Percentiles rank a stretch among this genome's conserved stretches.
phyloP scores from a whole-genome alignment of 176 grass and related monocot species.

The Bolboschoenus planiculmis region DNA sequence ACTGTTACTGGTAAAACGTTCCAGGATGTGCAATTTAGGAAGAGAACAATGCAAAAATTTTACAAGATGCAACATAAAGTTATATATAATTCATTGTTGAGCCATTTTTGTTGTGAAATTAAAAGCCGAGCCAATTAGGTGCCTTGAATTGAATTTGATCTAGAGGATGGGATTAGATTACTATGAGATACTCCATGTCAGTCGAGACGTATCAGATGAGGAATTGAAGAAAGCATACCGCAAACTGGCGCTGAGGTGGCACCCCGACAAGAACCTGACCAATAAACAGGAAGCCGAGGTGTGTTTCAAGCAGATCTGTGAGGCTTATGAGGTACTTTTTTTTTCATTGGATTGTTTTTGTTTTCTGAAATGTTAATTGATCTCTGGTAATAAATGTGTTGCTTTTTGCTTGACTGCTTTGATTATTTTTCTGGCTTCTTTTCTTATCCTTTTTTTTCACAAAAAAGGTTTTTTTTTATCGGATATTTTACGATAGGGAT shows the following conservation, averaged over 20 bases:
- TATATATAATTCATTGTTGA: not conserved
- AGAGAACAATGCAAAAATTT: not conserved
- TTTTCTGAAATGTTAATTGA: not conserved
- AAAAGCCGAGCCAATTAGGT: not conserved
- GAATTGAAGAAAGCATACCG: slow-evolving; percentile 26
- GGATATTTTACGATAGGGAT: not conserved
- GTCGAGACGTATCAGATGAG: slow-evolving; percentile 1
- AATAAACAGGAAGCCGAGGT: slow-evolving; percentile 23
- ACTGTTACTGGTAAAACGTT: not conserved
- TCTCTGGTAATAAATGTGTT: not conserved
- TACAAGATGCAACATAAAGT: not conserved
- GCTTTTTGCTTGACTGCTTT: not conserved
- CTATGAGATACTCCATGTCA: slow-evolving; percentile 14
- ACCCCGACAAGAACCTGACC: slow-evolving; percentile 24
- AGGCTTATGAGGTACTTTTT: slow-evolving; percentile 23
- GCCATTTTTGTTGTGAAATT: not conserved
- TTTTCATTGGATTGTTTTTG: not conserved
- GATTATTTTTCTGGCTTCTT: not conserved
- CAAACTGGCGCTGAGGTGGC: slow-evolving; percentile 29
- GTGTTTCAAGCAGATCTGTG: slow-evolving; percentile 30
- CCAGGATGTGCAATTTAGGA: not conserved
- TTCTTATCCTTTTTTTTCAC: not conserved
- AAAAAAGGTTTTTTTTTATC: not conserved
- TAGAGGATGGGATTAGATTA: slow-evolving; percentile 24
- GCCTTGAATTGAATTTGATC: not conserved